Evolutionary conservation across 441 rosid species (phyloP), one percentile per base, ranked within the genome.

Genomic region (Raphanus hybrid): DNA sequence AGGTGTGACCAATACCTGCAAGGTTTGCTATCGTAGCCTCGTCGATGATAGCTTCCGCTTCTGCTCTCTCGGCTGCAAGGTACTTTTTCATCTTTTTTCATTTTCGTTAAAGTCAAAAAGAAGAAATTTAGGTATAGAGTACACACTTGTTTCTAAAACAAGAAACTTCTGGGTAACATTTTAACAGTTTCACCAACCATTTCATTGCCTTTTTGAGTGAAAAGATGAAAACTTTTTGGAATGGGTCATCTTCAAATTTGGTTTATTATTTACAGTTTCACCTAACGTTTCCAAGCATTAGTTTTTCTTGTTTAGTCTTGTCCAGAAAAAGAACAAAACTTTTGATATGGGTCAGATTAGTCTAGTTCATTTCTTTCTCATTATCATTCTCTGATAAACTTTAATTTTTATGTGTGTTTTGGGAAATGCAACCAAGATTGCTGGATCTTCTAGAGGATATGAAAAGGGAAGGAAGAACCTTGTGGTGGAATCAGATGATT

Each of bases 51-150:
- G 93, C 80, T 94, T 91, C 90, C 88, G 91, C 39, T 94, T 92
- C 83, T 94, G 99, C 93, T 94, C 99, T 45, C 93, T 94, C 61
- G 98, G 97, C 74, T 94, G 98, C 93, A 94, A 94, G 99, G 99
- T 94, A 84, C 80, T 82, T 75, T 5, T 74, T 6, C 9, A 16
- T 54, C 26, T 45, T 32, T 66, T 66, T 63, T 66, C 63, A 15
- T 59, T 62, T 27, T 5, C 9, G 1, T 54, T 67, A 15, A 41
- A 15, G n/a, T 29, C 74, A 26, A 62, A 41, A 68, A 41, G 60
- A 55, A 54, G 41, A 79, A 69, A 74, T n/a, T 72, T 67, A 60
- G 64, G 73, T 67, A 26, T 35, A 35, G 1, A 69, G 57, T 48
- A 34, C 55, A 23, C 34, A 69, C 20, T 61, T 58, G 32, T 63